Evolutionary conservation across 768 basidiomycete genomes (phyloP).

Genomic region (Pleurotus cornucopiae): DNA sequence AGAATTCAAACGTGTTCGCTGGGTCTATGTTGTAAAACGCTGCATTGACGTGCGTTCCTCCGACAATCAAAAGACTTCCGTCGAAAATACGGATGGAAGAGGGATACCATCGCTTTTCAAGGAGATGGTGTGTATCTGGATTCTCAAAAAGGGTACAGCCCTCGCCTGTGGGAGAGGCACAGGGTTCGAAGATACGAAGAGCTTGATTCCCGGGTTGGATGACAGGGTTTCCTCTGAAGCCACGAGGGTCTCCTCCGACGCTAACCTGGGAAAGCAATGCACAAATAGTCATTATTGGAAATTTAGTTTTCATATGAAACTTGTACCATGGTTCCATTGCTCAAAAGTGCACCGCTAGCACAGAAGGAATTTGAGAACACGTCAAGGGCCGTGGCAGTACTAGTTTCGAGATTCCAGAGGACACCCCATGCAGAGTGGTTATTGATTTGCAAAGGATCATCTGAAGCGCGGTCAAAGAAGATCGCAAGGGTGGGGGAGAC

Average conservation of each 20-base stretch:
- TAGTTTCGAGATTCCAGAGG: conserved; percentile 45
- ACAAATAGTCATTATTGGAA: too few relatives aligned
- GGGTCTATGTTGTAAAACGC: conserved; percentile 22
- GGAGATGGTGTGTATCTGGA: conserved; percentile 42
- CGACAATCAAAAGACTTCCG: conserved; percentile 23
- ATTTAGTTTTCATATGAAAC: too few relatives aligned
- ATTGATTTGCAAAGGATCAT: conserved; percentile 41
- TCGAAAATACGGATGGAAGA: conserved; percentile 46
- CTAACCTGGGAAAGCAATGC: conserved; percentile 12
- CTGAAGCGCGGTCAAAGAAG: conserved; percentile 54
- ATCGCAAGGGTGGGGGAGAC: conserved; percentile 18
- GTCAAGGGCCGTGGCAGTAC: conserved; percentile 47
- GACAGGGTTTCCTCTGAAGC: conserved; percentile 27
- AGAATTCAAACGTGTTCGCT: conserved; percentile 45
- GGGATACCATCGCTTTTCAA: conserved; percentile 53
- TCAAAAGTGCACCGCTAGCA: conserved; percentile 45
- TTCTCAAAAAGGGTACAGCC: conserved; percentile 34
- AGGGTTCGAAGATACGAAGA: conserved; percentile 20
- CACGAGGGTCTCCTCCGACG: conserved; percentile 49
- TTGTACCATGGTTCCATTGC: conserved; percentile 56
- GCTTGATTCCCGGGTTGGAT: conserved; percentile 19
- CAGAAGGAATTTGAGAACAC: conserved; percentile 58
- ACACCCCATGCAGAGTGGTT: conserved; percentile 49
- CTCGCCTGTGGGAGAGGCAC: conserved; percentile 14
- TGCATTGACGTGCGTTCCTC: conserved; percentile 34